Conservation (phyloP, 306 rosid species). For the Quercus rubra region DNA sequence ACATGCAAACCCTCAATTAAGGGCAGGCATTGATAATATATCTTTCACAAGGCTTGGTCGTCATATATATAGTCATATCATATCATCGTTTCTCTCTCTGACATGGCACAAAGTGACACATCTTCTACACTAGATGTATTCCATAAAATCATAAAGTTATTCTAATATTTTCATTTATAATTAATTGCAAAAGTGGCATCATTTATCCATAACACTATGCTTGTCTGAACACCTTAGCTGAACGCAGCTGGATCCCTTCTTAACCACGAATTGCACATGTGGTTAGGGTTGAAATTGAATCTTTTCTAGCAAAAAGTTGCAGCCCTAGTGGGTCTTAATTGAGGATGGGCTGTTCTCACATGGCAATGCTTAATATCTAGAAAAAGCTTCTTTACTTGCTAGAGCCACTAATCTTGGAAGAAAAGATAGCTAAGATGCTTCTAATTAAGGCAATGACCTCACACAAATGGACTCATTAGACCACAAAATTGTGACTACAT, state of each 20-base stretch:
- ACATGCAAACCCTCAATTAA: not conserved
- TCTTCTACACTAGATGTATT: not conserved
- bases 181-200: not conserved
- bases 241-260: constrained; percentile 20
- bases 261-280: constrained; percentile 39
- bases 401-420: constrained; percentile 31
- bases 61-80: not conserved
- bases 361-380: constrained; percentile 29
- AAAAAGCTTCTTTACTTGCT: constrained; percentile 10
- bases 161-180: not conserved
- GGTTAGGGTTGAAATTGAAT: constrained; percentile 10
- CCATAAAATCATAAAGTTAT: too few relatives aligned
- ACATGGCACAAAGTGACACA: not conserved
- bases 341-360: constrained; percentile 33
- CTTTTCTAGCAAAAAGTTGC: not conserved
- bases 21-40: not conserved
- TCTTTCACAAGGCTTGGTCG: not conserved
- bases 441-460: constrained; percentile 16
- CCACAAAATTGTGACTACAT: not conserved
- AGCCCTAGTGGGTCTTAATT: constrained; percentile 11
- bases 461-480: constrained; percentile 19
- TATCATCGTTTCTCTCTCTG: not conserved
- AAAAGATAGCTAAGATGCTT: constrained; percentile 21
- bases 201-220: constrained; percentile 5
- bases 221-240: constrained; percentile 12